Evolutionary conservation across 257 asterid species (phyloP).

Genomic region (Plantago ovata): DNA sequence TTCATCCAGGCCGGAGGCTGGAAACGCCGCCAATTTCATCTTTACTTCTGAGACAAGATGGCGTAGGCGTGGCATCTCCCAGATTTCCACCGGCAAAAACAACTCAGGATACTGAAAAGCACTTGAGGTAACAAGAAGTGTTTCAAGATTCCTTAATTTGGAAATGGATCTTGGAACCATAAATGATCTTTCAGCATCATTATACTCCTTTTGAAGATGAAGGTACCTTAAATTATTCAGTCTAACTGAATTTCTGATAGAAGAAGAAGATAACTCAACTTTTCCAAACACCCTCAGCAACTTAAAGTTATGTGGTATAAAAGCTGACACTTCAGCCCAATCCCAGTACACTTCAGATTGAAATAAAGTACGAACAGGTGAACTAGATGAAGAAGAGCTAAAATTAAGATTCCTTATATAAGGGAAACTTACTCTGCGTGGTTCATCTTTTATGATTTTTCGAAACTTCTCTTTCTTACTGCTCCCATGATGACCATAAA

Average conservation of each 20-base stretch:
- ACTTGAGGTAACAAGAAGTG: neutral
- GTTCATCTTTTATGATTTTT: neutral
- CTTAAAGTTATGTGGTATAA: neutral
- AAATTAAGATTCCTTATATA: no score
- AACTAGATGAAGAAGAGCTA: neutral
- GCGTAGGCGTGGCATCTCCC: neutral
- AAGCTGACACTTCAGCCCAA: no score
- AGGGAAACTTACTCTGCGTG: neutral
- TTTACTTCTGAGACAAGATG: neutral
- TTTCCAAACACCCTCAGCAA: neutral
- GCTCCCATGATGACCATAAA: neutral
- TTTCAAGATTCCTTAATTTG: neutral
- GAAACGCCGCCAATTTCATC: neutral
- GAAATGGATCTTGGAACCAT: neutral
- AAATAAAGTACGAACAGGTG: neutral
- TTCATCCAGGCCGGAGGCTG: neutral
- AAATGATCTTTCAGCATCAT: neutral
- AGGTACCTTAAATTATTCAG: neutral
- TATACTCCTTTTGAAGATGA: neutral
- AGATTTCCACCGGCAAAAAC: neutral
- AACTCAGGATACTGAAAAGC: neutral
- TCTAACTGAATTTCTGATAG: no score
- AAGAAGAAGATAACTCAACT: neutral
- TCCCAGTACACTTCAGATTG: neutral
- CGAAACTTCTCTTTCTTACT: neutral